Evolutionary conservation across 768 basidiomycete species (phyloP), one percentile per base, ranked within the genome.

Genomic region (Mycena leptocephala): DNA sequence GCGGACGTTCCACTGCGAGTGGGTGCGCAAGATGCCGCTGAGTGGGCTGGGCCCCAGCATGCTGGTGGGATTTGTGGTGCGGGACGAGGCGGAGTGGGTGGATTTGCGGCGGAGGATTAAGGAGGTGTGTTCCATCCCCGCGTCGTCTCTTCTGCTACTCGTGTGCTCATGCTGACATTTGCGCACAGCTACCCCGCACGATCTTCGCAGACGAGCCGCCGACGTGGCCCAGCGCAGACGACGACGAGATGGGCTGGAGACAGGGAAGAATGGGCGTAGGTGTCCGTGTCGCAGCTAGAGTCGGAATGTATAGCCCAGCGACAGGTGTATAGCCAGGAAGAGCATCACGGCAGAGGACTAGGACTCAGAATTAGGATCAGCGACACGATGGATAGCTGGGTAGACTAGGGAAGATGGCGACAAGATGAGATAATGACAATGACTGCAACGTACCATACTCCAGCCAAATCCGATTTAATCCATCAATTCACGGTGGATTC

Each of bases 31-130:
- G 92, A 97, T 99, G 95, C 94, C 95, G 2, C 85, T 99, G 55
- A 91, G 92, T 51, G 94, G 94, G 43, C 86, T 99, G 69, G 98
- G 99, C 83, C 98, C 98, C 33, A 98, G 96, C 79, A 99, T 99
- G 98, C 87, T 99, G 5, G 90, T 99, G 73, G 97, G 97, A 13
- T 99, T 99, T 82, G 82, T 99, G 79, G 93, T 94, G 81, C 91
- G 91, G 80, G 92, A 95, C 80, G 94, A 96, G 85, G 87, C 80
- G 32, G 98, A 99, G 71, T 99, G 96, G 95, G 84, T 89, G n/a
- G 96, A 98, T 85, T 90, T 99, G 67, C 89, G 92, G 78, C 86
- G 84, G 72, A 86, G 96, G 65, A 92, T 96, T 51, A 88, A 86
- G 5, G 93, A 95, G 84, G 96, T 97, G 66, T 64, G 94, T 84